phyloP scores from a whole-genome alignment of 495 filamentous ascomycete genomes.

The Tuber magnatum region DNA sequence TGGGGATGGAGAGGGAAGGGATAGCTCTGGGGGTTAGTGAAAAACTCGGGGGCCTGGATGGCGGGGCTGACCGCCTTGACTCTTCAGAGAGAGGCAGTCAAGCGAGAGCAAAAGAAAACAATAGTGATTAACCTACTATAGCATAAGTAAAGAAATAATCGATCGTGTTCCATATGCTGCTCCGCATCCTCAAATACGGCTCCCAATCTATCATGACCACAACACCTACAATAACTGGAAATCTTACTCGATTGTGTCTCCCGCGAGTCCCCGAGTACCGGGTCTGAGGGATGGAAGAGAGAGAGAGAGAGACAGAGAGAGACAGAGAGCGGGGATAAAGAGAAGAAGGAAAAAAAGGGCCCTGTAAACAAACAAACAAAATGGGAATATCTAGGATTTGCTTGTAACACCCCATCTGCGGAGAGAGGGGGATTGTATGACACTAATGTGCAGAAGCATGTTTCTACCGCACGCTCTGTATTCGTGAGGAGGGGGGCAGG shows the following conservation, averaged over 20 bases:
- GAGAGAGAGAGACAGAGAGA: conserved; percentile 2
- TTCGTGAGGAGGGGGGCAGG: neutral
- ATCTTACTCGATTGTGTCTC: neutral
- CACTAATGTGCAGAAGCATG: neutral
- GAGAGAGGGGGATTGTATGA: neutral
- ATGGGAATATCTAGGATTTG: conserved; percentile 17
- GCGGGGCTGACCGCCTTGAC: neutral
- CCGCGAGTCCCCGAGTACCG: neutral
- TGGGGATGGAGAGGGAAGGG: neutral
- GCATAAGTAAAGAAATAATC: neutral
- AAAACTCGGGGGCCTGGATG: neutral
- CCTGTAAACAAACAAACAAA: conserved; percentile 26
- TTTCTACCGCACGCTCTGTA: neutral
- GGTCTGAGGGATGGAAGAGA: neutral
- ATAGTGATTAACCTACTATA: neutral
- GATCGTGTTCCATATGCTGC: neutral
- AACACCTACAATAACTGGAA: neutral
- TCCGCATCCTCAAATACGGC: neutral
- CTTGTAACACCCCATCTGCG: conserved; percentile 22
- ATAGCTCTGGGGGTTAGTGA: neutral
- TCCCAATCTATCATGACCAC: neutral
- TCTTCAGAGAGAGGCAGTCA: neutral
- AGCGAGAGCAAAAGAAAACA: neutral
- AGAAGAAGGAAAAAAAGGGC: conserved; percentile 14
- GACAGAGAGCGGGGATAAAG: neutral